Evolutionary conservation across 495 filamentous ascomycete genomes (phyloP).

Genomic region (Melanomma pulvis-pyrius): DNA sequence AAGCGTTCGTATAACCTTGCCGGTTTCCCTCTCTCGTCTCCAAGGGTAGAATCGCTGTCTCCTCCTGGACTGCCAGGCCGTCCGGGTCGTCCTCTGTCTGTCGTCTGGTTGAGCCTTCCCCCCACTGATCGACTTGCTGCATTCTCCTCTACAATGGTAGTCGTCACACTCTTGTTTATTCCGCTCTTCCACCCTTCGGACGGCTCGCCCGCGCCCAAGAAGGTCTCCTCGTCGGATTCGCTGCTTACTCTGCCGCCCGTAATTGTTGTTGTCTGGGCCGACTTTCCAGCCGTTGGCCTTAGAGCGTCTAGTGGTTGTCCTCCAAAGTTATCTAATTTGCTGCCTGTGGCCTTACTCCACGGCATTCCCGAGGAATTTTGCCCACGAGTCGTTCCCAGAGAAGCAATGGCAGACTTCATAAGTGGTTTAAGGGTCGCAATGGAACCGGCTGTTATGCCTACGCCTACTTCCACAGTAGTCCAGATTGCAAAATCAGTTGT

Average conservation of each 20-base stretch:
- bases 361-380: neutral
- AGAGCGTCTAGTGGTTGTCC: neutral
- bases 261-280: neutral
- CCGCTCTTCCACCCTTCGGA: neutral
- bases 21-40: neutral
- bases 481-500: neutral
- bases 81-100: neutral
- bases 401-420: neutral
- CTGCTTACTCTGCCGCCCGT: neutral
- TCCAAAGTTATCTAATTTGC: neutral
- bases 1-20: neutral
- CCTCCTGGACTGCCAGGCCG: neutral
- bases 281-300: neutral
- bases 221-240: neutral
- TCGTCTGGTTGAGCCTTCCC: neutral
- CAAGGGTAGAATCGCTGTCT: neutral
- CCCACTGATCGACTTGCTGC: neutral
- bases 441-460: neutral
- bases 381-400: neutral
- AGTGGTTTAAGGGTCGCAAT: neutral
- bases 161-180: neutral
- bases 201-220: neutral
- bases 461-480: neutral
- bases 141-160: neutral
- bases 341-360: neutral